Base-by-base conservation (phyloP, 2,329 filamentous ascomycete species). In the Xylariaceae sp. region DNA sequence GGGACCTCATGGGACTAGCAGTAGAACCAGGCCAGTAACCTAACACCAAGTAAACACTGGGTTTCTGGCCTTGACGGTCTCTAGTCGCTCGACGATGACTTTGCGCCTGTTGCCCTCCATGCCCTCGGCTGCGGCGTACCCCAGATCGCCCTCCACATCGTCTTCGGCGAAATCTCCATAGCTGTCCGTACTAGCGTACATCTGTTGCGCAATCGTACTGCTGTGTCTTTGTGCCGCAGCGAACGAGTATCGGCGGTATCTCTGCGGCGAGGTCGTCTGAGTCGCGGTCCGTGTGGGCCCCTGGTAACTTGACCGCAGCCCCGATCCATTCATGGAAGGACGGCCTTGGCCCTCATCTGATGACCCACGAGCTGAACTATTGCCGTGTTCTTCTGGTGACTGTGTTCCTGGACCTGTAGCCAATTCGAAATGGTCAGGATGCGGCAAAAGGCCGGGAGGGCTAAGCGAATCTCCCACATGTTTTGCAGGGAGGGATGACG, bases 11-110 rank as follows among this genome's bases (percentile, higher is more conserved):
- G n/a, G 10, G 19, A 9, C 29, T 30, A 43, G 18, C 21, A n/a
- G 15, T 43, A 3, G 30, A 55, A 5, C 5, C 42, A 8, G 7
- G n/a, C 48, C 30, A 48, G 19, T 22, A 48, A 18, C 49, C 75
- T 75, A 97, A 76, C 94, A 99, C 89, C 94, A 99, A 42, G 89
- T 96, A 72, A 99, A 99, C 30, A 99, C 91, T 1, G 94, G 94
- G 68, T 95, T 95, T 69, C 87, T 88, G 68, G 86, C 89, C 79
- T 97, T 97, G 58, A 99, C 94, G 56, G 92, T 88, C 76, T 99
- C 94, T 54, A 99, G 74, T 59, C 94, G 80, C 77, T 99, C 94
- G 45, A 99, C 92, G 76, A 99, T 97, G 45, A 99, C 94, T 72
- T 94, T 95, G 64, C 92, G 83, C 69, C 88, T 85, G 65, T 91